Conservation (phyloP, 352 stramenopile genomes). For the Phytophthora palmivora region DNA sequence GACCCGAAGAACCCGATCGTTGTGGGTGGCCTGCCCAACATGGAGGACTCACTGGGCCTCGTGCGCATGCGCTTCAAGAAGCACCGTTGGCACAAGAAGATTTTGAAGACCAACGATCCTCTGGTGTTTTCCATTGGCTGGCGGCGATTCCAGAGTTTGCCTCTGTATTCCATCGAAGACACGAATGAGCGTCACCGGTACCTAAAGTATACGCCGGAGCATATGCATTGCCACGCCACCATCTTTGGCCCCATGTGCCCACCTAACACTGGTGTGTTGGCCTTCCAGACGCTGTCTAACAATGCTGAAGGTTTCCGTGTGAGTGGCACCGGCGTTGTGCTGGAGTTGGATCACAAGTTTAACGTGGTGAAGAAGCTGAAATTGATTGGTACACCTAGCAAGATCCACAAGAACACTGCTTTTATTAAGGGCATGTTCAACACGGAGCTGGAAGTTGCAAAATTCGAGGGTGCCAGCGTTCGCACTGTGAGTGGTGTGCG, state of each 20-base stretch:
- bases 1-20: conserved; percentile 89
- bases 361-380: conserved; percentile 99
- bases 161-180: conserved; percentile 99
- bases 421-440: conserved; percentile 99
- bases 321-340: conserved; percentile 95
- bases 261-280: conserved; percentile 97
- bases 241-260: conserved; percentile 97
- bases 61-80: conserved; percentile 98
- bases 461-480: conserved; percentile 97
- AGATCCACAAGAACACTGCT: conserved; percentile 99
- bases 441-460: conserved; percentile 95
- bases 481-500: conserved; percentile 99
- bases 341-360: conserved; percentile 98
- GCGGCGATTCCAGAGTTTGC: conserved; percentile 98
- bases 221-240: conserved; percentile 99
- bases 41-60: conserved; percentile 96
- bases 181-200: conserved; percentile 96
- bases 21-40: conserved; percentile 95
- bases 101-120: conserved; percentile 98
- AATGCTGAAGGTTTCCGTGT: conserved; percentile 96
- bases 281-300: conserved; percentile 96
- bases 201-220: conserved; percentile 99
- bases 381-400: conserved; percentile 97
- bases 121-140: conserved; percentile 99
- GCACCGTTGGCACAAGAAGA: conserved; percentile 98